Base-by-base conservation (phyloP, 2,329 filamentous ascomycete genomes). In the Karstenula rhodostoma region DNA sequence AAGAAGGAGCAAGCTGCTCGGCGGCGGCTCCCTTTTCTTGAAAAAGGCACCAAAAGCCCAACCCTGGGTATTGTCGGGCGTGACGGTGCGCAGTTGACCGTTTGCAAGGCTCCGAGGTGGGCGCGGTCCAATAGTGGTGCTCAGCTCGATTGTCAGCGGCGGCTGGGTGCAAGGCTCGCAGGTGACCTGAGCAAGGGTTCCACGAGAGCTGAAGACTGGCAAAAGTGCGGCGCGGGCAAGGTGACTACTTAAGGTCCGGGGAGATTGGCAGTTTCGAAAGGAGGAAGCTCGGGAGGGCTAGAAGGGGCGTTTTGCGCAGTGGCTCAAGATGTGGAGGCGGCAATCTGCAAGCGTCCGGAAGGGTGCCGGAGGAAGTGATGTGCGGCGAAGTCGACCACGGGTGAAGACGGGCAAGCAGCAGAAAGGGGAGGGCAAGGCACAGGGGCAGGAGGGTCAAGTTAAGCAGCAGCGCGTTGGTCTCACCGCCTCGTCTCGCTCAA, bases 401-500 rank as follows among this genome's bases (percentile, higher is more conserved):
- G 40, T 3, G 53, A 37, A 25, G 57, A 35, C 32, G 44, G 33
- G 35, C 27, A 33, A 46, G 50, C 47, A 46, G 50, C 47, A 50
- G 35, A 49, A 37, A 6, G 33, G n/a, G 35, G 23, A 27, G 13
- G 15, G n/a, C 32, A n/a, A 29, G 2, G 44, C 54, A 56, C 44
- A 44, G 35, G 56, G 44, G 23, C 25, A 32, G 9, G 47, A 19
- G 33, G 3, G 17, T 32, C 23, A 27, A 35, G n/a, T 29, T 46
- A 42, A 52, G 15, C 35, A 33, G 27, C 25, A 35, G 48, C 23
- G 49, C 22, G 55, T 33, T 50, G 49, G 56, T 40, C 32, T 53
- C 54, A 59, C 56, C 60, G 56, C 56, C 56, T 59, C 60, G 52
- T 55, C 52, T 46, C 46, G 23, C 32, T 23, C n/a, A 33, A 51